Base-by-base conservation (phyloP, 2,329 filamentous ascomycete genomes). In the Apiospora kogelbergensis region DNA sequence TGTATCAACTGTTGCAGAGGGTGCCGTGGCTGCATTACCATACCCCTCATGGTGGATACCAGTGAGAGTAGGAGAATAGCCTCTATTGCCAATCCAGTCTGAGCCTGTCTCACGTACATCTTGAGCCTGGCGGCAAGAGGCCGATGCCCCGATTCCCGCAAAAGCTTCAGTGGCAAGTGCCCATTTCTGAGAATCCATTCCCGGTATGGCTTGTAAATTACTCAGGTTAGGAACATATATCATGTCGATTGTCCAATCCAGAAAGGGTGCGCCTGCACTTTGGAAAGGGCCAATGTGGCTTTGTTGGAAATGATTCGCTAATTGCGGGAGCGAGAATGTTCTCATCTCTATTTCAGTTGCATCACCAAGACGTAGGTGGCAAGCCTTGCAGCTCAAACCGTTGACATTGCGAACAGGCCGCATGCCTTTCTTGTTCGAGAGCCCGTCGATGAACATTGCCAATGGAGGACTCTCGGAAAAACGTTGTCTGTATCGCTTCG, bases 391-490 rank as follows among this genome's bases (percentile, higher is more conserved):
- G 65, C 80, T 74, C 22, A 91, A 79, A 5, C 82, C 83, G 64
- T 86, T 86, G 24, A 89, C 78, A 68, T 84, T 86, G 65, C 85
- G 83, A 45, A 90, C 80, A 20, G 84, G 83, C 45, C 84, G 84
- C 84, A 91, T 87, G 42, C 86, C 84, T 71, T 85, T 85, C 67
- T 85, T 84, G 65, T 84, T 85, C n/a, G 84, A 84, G 41, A 90
- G 74, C 1, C 85, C 86, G 67, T 88, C 89, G 68, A 85, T 87
- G 71, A 91, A 89, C 78, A 90, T 84, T 15, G 79, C 79, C 42
- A 94, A 76, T 10, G 85, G 82, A 0, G 89, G 86, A 48, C 85
- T 83, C 70, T 89, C 84, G 20, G 81, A 81, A 76, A 90, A 93
- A 65, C 83, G 83, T 20, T 85, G 78, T 57, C 84, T 82, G 74